Base-by-base conservation (phyloP, 169 alveolate species). In the Plasmodium berghei region DNA sequence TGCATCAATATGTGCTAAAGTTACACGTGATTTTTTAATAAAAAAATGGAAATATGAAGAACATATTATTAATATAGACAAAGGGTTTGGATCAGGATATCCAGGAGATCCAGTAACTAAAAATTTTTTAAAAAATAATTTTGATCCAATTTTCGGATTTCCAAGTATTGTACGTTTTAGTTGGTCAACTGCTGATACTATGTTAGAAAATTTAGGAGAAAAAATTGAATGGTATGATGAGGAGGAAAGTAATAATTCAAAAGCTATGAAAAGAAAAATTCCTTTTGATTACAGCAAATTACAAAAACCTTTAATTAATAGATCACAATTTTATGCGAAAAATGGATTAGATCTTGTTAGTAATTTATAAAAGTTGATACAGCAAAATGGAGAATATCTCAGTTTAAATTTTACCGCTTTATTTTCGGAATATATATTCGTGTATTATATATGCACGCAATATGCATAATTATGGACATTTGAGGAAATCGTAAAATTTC, bases 1-100 rank as follows among this genome's bases (percentile, higher is more conserved):
- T 12, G 99, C 99, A 0, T 97, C 99, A 24, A 98, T 98, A 28
- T 92, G 95, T 70, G 99, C 99, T 22, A 98, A 98, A 93, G 99
- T 98, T 34, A 96, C 98, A 48, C 94, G 99, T 89, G 99, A 98
- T 93, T 73, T 77, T 87, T 89, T 87, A 94, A 94, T 92, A 48
- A 87, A 86, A 69, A 72, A 59, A 28, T 93, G 96, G 96, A 63
- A 64, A 71, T 90, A 87, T n/a, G 89, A 58, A 14, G 88, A 72
- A 52, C 71, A 89, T 34, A 85, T 93, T 14, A 66, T 74, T 12
- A 54, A 85, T 55, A 94, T 93, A 59, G 95, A 93, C n/a, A 93
- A 93, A 49, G 98, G 98, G 0, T 87, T 94, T 26, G 96, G 96
- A 2, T 94, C 95, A 20, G 96, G 96, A 1, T 94, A 94, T 64